Percentiles rank a stretch among this genome's conserved stretches.
Evolutionary conservation across 1,284 basidiomycete genomes (phyloP).

Genomic region (Malassezia yamatoensis): DNA sequence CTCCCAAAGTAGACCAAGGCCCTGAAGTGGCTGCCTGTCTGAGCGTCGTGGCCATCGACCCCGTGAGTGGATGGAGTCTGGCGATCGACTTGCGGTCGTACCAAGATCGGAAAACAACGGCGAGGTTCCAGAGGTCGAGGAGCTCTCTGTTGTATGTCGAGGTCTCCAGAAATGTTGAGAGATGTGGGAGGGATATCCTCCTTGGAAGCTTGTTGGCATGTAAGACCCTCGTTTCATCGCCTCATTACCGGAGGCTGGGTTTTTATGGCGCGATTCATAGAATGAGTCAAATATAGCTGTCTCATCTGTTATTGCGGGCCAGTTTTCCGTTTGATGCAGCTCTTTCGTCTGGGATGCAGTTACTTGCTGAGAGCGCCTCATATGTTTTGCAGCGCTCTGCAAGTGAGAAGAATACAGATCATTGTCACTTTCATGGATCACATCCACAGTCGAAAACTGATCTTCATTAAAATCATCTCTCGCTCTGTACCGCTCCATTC

Average conservation of each 20-base stretch:
- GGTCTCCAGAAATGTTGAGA: not conserved
- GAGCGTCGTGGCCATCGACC: not conserved
- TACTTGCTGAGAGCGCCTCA: too few relatives aligned
- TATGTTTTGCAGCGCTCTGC: too few relatives aligned
- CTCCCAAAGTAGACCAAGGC: not conserved
- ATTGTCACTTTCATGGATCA: too few relatives aligned
- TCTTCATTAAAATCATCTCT: too few relatives aligned
- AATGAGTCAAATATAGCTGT: not conserved
- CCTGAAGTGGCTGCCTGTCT: not conserved
- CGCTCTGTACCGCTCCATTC: too few relatives aligned
- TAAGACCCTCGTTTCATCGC: too few relatives aligned
- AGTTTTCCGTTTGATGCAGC: too few relatives aligned
- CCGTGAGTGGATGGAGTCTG: not conserved
- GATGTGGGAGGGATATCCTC: not conserved
- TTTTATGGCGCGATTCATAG: not conserved
- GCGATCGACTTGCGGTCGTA: constrained; percentile 1
- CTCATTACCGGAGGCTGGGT: not conserved
- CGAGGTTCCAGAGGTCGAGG: constrained; percentile 6
- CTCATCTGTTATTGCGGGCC: not conserved
- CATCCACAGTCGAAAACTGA: too few relatives aligned
- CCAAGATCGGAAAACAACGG: constrained; percentile 14
- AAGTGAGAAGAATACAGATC: too few relatives aligned
- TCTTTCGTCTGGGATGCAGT: too few relatives aligned
- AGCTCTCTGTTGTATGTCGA: not conserved
- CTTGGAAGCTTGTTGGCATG: not conserved